phyloP scores from a whole-genome alignment of 2,329 filamentous ascomycete genomes.

The Pseudogymnoascus sp. region DNA sequence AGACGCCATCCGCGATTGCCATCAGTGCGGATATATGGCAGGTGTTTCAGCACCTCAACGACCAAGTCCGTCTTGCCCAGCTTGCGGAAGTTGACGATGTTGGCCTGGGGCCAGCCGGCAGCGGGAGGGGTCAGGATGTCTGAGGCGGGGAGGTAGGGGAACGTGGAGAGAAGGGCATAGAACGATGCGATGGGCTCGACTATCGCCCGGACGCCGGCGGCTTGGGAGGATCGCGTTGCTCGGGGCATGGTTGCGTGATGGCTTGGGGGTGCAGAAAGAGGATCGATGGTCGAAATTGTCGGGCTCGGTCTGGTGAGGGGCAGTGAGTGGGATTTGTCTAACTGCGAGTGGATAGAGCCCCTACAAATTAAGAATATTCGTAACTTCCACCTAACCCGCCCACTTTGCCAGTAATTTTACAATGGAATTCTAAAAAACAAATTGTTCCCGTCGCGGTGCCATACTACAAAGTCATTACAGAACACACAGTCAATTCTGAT shows the following conservation, averaged over 20 bases:
- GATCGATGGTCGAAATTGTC: not conserved
- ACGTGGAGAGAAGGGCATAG: not conserved
- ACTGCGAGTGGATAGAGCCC: not conserved
- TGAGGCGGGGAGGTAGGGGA: conserved; percentile 5
- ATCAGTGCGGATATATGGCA: conserved; percentile 12
- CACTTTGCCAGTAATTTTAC: too few relatives aligned
- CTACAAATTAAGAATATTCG: not conserved
- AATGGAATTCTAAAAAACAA: too few relatives aligned
- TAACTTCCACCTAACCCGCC: too few relatives aligned
- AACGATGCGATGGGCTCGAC: conserved; percentile 6
- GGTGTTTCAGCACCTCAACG: conserved; percentile 12
- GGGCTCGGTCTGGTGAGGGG: not conserved
- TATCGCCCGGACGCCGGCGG: not conserved
- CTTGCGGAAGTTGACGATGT: conserved; percentile 10
- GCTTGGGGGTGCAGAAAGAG: not conserved
- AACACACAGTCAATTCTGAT: too few relatives aligned
- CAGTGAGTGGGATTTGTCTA: not conserved
- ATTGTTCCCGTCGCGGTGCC: too few relatives aligned
- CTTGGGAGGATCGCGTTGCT: not conserved
- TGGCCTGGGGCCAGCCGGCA: conserved; percentile 10
- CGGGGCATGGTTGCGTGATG: not conserved
- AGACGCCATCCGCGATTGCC: conserved; percentile 9
- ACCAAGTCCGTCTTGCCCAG: conserved; percentile 13
- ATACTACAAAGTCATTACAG: too few relatives aligned
- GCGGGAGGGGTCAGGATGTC: conserved; percentile 12